These are phyloP conservation scores for Colletotrichum orchidophilum DNA, from an alignment of 2,329 filamentous ascomycete genomes.

Conservation along the genomic window DNA sequence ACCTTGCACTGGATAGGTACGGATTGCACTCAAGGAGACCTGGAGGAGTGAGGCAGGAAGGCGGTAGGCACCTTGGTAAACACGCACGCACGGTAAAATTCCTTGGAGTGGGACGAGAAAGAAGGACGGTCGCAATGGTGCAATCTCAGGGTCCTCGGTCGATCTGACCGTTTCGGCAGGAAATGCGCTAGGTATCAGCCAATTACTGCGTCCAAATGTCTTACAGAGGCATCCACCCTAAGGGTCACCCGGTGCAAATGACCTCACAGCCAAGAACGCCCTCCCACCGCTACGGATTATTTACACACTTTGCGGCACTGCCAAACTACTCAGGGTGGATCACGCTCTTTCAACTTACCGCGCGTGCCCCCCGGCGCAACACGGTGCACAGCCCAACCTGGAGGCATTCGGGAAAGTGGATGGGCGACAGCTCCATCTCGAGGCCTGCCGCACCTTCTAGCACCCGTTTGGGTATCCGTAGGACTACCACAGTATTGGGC, in stretches of 20 bases:
- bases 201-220: slow-evolving; percentile 9
- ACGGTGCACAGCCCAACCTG: slow-evolving; percentile 19
- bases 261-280: slow-evolving; percentile 28
- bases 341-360: slow-evolving; percentile 25
- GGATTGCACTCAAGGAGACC: neutral
- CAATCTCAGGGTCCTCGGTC: slow-evolving; percentile 30
- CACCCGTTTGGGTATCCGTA: neutral
- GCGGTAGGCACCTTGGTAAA: neutral
- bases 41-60: neutral
- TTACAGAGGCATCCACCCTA: slow-evolving; percentile 13
- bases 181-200: slow-evolving; percentile 25
- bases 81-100: too few species aligned
- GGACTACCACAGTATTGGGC: neutral
- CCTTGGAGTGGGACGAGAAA: neutral
- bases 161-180: slow-evolving; percentile 23
- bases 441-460: slow-evolving; percentile 7
- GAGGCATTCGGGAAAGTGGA: slow-evolving; percentile 9
- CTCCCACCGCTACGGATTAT: slow-evolving; percentile 22
- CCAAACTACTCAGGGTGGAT: slow-evolving; percentile 10
- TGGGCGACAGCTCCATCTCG: neutral
- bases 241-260: slow-evolving; percentile 28
- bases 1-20: slow-evolving; percentile 8
- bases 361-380: slow-evolving; percentile 15
- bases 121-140: neutral
- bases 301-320: neutral